Base-by-base conservation (phyloP, 495 filamentous ascomycete genomes). In the Cercophora sp. region DNA sequence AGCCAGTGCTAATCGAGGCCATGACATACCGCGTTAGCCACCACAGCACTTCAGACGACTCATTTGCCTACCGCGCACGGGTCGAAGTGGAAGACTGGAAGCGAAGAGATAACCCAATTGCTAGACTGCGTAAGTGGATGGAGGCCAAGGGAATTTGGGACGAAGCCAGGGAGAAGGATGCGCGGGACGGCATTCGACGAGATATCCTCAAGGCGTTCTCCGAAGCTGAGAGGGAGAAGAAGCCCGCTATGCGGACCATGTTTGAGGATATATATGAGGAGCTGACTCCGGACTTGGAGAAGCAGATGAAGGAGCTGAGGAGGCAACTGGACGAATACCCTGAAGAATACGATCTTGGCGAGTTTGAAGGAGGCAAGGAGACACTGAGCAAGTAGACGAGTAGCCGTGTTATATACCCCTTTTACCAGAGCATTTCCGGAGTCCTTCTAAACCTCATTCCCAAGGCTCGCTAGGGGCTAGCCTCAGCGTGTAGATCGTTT, bases 61-160 rank as follows among this genome's bases (percentile, higher is more conserved):
- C 86, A 29, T 97, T 96, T 63, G 92, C 92, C 1, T 99, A 99
- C 68, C 89, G 93, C 15, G 91, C 92, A 0, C 80, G 83, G 22
- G 86, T 96, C 0, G 93, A 99, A 61, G 93, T 99, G 2, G 93
- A 99, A 61, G 92, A 97, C 57, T 98, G 93, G 93, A 97, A 97
- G 65, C 76, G 91, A 4, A 77, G 94, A 8, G 93, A 98, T 65
- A 97, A 97, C 63, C 93, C 93, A 1, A 90, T 98, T 35, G 88
- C 90, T 36, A 75, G 92, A 43, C 65, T 98, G 59, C 81, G 93
- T 20, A 98, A 97, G 73, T 97, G 87, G 79, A 80, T 98, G 62
- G 90, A 97, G 70, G 76, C 80, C 8, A 80, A 84, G 59, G 83
- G 84, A 1, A 55, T 85, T 15, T 96, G 91, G 91, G 83, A 91